A percentile compares a stretch with the other conserved stretches of the same genome.
Evolutionary conservation across 192 early-diverging fungal genomes (phyloP).

Genomic region (Oehlia diaphana): DNA sequence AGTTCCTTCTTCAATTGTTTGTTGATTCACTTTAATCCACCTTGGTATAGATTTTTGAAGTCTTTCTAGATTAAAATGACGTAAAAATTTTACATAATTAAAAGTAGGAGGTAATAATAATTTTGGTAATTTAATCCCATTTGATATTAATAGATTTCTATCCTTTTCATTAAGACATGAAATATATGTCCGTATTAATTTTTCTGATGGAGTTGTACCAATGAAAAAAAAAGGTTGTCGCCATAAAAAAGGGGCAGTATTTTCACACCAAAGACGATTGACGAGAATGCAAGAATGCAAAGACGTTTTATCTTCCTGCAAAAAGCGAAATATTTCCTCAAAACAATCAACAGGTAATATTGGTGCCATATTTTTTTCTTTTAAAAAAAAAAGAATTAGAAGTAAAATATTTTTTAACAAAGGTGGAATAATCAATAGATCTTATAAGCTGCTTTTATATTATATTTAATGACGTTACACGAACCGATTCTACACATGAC

Average conservation of each 20-base stretch:
- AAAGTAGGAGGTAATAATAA: neutral
- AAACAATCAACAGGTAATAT: neutral
- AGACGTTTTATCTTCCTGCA: neutral
- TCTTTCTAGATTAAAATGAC: neutral
- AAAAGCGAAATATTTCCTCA: neutral
- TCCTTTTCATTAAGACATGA: neutral
- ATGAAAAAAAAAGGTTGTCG: neutral
- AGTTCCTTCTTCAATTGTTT: neutral
- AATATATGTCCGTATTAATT: neutral
- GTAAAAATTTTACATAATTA: neutral
- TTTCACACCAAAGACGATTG: slow-evolving; percentile 10
- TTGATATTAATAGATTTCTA: neutral
- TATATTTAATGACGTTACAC: too few relatives aligned
- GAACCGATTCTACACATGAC: too few relatives aligned
- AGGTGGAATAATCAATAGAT: too few relatives aligned
- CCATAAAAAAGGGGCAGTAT: neutral
- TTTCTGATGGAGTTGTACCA: neutral
- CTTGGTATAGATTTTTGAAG: neutral
- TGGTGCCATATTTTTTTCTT: neutral
- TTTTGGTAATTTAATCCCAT: neutral
- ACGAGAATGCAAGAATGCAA: slow-evolving; percentile 13
- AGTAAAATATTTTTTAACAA: too few relatives aligned
- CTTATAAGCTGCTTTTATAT: too few relatives aligned
- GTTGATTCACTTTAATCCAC: neutral
- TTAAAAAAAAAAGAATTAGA: too few relatives aligned